These are phyloP conservation scores for Trametes meyenii DNA, from an alignment of 768 basidiomycete species.

Conservation along the genomic window DNA sequence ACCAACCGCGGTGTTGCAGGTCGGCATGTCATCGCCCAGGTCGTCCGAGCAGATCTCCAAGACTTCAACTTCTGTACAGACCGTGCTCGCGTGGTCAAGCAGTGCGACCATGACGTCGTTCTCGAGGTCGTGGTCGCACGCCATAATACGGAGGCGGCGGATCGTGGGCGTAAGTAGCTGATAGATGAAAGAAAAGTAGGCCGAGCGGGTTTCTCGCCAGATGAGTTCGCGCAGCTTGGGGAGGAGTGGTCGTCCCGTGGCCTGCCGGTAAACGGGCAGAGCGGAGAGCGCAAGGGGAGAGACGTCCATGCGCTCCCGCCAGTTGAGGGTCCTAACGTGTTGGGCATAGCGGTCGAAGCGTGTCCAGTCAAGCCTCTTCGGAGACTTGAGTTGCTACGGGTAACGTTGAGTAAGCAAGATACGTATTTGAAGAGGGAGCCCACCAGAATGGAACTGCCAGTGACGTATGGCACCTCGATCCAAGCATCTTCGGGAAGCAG, in stretches of 20 bases:
- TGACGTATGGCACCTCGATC: background rate
- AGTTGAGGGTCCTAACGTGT: conserved; percentile 3
- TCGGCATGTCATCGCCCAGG: background rate
- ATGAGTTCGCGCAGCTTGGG: background rate
- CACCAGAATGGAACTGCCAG: background rate
- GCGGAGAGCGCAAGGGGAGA: conserved; percentile 1
- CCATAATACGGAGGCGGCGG: background rate
- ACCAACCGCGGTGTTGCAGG: background rate
- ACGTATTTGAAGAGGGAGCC: background rate
- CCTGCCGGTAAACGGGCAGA: background rate
- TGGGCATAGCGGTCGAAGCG: conserved; percentile 7
- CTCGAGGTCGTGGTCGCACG: background rate
- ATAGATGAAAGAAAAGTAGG: background rate
- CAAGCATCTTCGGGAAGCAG: conserved; percentile 4
- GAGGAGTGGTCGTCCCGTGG: background rate
- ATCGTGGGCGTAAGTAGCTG: conserved; percentile 1
- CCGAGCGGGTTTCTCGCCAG: conserved; percentile 1
- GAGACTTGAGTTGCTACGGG: background rate
- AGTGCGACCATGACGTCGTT: background rate
- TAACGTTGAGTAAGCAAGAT: background rate
- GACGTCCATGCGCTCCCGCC: background rate
- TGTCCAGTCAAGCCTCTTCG: conserved; percentile 1
- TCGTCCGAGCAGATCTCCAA: background rate
- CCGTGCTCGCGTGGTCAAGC: background rate
- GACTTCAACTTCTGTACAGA: background rate